Percentiles rank a stretch among this genome's conserved stretches.
These are phyloP conservation scores for Colletotrichum nymphaeae DNA, from an alignment of 2,329 filamentous ascomycete species.

Conservation along the genomic window DNA sequence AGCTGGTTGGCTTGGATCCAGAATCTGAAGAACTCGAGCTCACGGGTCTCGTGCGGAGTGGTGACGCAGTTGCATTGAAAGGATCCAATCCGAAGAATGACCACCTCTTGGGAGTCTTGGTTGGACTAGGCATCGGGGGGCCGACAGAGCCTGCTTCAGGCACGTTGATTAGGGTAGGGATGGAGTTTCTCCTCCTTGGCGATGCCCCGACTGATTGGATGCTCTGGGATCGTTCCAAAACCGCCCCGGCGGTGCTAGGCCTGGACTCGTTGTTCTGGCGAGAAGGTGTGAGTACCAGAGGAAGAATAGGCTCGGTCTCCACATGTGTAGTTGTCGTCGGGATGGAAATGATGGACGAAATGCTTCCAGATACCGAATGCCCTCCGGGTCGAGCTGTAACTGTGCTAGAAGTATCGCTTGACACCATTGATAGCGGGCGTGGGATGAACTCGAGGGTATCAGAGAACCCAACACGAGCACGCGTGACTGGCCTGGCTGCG, in stretches of 20 bases:
- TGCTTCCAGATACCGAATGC: constrained; percentile 82
- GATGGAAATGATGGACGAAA: constrained; percentile 79
- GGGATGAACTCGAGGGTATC: constrained; percentile 87
- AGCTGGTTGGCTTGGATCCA: constrained; percentile 39
- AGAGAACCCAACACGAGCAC: constrained; percentile 83
- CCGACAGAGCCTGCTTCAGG: constrained; percentile 46
- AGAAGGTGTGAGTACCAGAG: constrained; percentile 53
- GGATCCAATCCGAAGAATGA: constrained; percentile 73
- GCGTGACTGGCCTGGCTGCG: constrained; percentile 53
- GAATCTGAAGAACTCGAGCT: constrained; percentile 60
- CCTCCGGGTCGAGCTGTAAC: constrained; percentile 71
- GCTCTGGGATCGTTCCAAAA: constrained; percentile 66
- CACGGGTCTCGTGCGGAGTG: constrained; percentile 58
- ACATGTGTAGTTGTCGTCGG: constrained; percentile 53
- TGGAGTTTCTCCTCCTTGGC: constrained; percentile 68
- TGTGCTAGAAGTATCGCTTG: constrained; percentile 85
- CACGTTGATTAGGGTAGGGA: constrained; percentile 62
- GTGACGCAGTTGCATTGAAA: constrained; percentile 57
- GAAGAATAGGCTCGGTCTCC: constrained; percentile 26
- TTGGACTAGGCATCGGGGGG: constrained; percentile 58
- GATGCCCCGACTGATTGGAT: constrained; percentile 48
- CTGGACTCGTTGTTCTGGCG: constrained; percentile 61
- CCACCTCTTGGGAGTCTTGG: constrained; percentile 67
- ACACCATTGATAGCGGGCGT: constrained; percentile 84
- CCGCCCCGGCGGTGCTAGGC: constrained; percentile 78